Evolutionary conservation across 2,329 filamentous ascomycete genomes (phyloP).

Genomic region (Nemania bipapillata): DNA sequence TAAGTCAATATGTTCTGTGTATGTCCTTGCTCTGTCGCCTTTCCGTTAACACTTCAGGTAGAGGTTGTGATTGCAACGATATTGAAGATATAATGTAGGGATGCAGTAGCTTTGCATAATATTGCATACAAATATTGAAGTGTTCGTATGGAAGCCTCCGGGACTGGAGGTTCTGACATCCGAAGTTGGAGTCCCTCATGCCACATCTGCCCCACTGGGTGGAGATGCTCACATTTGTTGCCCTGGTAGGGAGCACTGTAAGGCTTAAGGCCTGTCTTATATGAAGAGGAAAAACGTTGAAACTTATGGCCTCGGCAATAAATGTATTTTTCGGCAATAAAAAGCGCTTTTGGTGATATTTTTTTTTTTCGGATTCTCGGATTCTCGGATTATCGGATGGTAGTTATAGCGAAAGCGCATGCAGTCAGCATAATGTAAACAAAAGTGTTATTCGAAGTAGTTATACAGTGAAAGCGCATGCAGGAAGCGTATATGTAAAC

Average conservation of each 20-base stretch:
- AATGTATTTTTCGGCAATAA: no score
- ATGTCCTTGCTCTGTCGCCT: no score
- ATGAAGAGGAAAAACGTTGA: no score
- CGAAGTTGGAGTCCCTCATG: constrained; percentile 37
- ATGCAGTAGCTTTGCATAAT: no score
- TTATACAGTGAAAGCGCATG: background rate
- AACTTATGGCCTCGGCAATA: background rate
- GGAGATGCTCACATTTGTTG: no score
- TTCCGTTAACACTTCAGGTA: no score
- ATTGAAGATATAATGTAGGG: no score
- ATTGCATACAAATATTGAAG: constrained; percentile 34
- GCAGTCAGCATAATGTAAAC: background rate
- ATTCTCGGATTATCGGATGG: background rate
- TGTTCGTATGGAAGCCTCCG: background rate
- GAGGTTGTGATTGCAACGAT: no score
- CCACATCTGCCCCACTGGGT: background rate
- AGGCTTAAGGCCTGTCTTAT: background rate
- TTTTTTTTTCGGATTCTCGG: background rate
- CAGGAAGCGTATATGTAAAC: background rate
- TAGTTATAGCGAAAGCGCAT: no score
- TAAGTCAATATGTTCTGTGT: no score
- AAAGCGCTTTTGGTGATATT: no score
- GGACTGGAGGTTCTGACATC: background rate
- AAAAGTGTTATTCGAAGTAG: background rate
- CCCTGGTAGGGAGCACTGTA: no score